phyloP scores from a whole-genome alignment of 768 basidiomycete species.

The Agrocybe pediades region DNA sequence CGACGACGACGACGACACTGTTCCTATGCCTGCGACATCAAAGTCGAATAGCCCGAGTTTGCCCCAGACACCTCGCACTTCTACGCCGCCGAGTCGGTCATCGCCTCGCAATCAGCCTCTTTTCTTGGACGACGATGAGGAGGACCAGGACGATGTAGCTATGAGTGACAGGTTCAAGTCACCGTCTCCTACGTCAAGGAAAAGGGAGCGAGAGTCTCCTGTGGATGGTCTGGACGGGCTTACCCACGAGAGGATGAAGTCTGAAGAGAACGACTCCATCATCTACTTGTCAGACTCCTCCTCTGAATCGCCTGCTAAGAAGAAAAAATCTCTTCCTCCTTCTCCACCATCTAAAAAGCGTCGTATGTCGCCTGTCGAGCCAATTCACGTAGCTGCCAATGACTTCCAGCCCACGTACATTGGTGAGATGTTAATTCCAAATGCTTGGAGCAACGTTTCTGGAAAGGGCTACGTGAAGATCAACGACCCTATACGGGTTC shows the following conservation, averaged over 20 bases:
- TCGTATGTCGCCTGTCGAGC: conserved; percentile 38
- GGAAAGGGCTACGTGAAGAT: conserved; percentile 70
- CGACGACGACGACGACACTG: conserved; percentile 34
- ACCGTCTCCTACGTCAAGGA: conserved; percentile 5
- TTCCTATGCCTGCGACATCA: conserved; percentile 1
- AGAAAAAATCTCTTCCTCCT: conserved; percentile 3
- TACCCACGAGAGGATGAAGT: neutral
- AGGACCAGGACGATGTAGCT: conserved; percentile 14
- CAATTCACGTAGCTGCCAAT: neutral
- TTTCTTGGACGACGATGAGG: conserved; percentile 39
- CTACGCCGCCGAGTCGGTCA: conserved; percentile 23
- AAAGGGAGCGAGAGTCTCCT: conserved; percentile 15
- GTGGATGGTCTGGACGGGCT: conserved; percentile 32
- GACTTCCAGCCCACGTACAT: conserved; percentile 48
- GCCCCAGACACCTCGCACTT: conserved; percentile 20
- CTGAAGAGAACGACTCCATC: neutral
- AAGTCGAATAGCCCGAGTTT: conserved; percentile 18
- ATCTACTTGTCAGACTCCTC: neutral
- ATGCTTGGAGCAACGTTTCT: conserved; percentile 79
- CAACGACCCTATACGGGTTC: conserved; percentile 61
- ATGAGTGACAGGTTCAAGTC: conserved; percentile 3
- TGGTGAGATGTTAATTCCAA: conserved; percentile 67
- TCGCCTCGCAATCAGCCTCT: conserved; percentile 26
- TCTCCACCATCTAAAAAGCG: conserved; percentile 47
- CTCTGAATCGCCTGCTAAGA: neutral